Conservation (phyloP, 2,329 filamentous ascomycete species). For the Emericellopsis atlantica region DNA sequence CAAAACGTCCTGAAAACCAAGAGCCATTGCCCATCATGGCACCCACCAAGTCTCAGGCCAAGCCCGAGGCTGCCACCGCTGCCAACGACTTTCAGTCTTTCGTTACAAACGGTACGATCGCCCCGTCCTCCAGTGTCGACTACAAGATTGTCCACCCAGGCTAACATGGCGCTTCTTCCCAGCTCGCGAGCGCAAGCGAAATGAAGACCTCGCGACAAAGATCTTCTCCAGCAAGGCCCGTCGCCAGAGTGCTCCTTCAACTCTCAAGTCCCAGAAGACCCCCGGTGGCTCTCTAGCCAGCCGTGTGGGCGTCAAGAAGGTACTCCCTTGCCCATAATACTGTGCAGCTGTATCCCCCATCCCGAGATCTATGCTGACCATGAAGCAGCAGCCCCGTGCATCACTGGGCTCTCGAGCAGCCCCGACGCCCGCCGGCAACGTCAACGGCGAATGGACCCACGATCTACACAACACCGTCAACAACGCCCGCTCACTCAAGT, state of each 20-base stretch:
- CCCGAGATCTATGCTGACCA: not conserved
- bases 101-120: slow-evolving; percentile 30
- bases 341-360: not conserved
- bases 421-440: slow-evolving; percentile 33
- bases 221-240: slow-evolving; percentile 53
- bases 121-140: not conserved
- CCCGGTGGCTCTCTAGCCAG: slow-evolving; percentile 50
- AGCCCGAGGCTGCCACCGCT: slow-evolving; percentile 4
- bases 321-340: slow-evolving; percentile 14
- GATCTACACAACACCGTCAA: slow-evolving; percentile 45
- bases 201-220: slow-evolving; percentile 56
- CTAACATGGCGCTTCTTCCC: slow-evolving; percentile 4
- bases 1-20: too few species aligned
- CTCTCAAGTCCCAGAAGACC: slow-evolving; percentile 22
- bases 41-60: too few species aligned
- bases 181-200: slow-evolving; percentile 59
- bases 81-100: slow-evolving; percentile 42
- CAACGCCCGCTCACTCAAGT: slow-evolving; percentile 26
- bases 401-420: slow-evolving; percentile 12
- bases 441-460: slow-evolving; percentile 60
- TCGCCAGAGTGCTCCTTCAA: slow-evolving; percentile 40
- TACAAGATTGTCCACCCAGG: not conserved
- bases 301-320: slow-evolving; percentile 63
- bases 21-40: too few species aligned
- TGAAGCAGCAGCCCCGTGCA: slow-evolving; percentile 12